These are phyloP conservation scores for Sphaerulina populicola DNA, from an alignment of 2,329 filamentous ascomycete species.

Conservation along the genomic window DNA sequence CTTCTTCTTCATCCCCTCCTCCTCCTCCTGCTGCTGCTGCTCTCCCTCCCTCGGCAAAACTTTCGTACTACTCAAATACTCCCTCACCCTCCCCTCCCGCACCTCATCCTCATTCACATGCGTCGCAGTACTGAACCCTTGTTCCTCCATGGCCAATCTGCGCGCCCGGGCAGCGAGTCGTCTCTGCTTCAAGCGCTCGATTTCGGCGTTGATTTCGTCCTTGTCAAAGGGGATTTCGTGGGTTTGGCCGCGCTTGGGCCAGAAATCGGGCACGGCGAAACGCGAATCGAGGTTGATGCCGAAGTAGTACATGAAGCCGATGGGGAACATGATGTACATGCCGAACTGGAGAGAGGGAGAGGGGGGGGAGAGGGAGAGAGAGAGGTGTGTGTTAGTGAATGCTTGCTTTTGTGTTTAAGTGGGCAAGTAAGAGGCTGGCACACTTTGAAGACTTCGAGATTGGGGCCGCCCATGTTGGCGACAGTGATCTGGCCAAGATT, in stretches of 20 bases:
- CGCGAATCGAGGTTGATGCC: constrained; percentile 93
- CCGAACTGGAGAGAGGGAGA: constrained; percentile 59
- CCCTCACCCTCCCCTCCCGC: constrained; percentile 1
- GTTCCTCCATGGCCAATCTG: constrained; percentile 37
- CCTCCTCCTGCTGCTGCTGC: background rate
- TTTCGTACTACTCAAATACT: constrained; percentile 10
- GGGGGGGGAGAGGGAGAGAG: no score
- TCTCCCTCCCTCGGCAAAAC: constrained; percentile 1
- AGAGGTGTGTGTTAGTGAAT: background rate
- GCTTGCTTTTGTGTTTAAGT: no score
- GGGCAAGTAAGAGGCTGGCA: background rate
- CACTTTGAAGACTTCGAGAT: constrained; percentile 94
- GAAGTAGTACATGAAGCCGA: constrained; percentile 99
- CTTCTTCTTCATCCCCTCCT: background rate
- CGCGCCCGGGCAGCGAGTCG: constrained; percentile 42
- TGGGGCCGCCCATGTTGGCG: constrained; percentile 64
- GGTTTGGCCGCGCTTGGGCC: constrained; percentile 73
- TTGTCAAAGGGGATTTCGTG: constrained; percentile 67
- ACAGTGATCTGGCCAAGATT: background rate
- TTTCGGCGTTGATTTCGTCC: constrained; percentile 75
- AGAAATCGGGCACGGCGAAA: constrained; percentile 85
- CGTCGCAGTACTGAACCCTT: background rate
- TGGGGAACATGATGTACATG: constrained; percentile 97
- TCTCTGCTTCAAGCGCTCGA: constrained; percentile 57
- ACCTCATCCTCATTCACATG: constrained; percentile 9